These are phyloP conservation scores for Didymella sp. DNA, from an alignment of 2,329 filamentous ascomycete species.

Conservation along the genomic window DNA sequence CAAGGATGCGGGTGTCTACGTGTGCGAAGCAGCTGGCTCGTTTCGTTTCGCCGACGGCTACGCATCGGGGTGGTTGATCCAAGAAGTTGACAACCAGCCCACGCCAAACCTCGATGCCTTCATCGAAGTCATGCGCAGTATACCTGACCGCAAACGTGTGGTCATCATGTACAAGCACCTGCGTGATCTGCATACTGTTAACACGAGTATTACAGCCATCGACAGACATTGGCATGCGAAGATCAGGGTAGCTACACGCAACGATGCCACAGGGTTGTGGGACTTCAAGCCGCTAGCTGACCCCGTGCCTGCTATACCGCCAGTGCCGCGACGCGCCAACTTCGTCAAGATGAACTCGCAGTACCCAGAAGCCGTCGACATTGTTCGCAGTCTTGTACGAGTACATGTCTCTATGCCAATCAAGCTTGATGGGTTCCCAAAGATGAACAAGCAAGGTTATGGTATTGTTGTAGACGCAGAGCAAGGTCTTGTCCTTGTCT, in stretches of 20 bases:
- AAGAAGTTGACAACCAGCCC: conserved; percentile 89
- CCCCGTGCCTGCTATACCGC: conserved; percentile 75
- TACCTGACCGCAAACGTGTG: conserved; percentile 81
- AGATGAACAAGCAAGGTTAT: conserved; percentile 92
- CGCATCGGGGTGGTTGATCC: conserved; percentile 91
- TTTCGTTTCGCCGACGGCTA: conserved; percentile 90
- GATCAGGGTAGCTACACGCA: conserved; percentile 90
- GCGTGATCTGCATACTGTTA: conserved; percentile 89
- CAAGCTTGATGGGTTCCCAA: conserved; percentile 97
- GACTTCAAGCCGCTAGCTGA: conserved; percentile 89
- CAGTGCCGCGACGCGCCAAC: conserved; percentile 77
- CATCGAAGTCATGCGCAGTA: conserved; percentile 85
- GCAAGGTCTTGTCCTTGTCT: conserved; percentile 93
- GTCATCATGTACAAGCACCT: conserved; percentile 97
- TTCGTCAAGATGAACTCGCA: conserved; percentile 92
- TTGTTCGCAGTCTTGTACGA: conserved; percentile 93
- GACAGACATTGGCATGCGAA: conserved; percentile 96
- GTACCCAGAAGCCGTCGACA: conserved; percentile 87
- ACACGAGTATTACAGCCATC: conserved; percentile 89
- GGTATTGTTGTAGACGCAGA: conserved; percentile 97
- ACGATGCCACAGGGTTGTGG: conserved; percentile 90
- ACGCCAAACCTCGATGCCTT: conserved; percentile 88
- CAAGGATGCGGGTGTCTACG: conserved; percentile 78
- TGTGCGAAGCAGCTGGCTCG: conserved; percentile 92
- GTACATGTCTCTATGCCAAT: conserved; percentile 92